Evolutionary conservation across 2,329 filamentous ascomycete genomes (phyloP).

Genomic region (Pezicula rhizophila): DNA sequence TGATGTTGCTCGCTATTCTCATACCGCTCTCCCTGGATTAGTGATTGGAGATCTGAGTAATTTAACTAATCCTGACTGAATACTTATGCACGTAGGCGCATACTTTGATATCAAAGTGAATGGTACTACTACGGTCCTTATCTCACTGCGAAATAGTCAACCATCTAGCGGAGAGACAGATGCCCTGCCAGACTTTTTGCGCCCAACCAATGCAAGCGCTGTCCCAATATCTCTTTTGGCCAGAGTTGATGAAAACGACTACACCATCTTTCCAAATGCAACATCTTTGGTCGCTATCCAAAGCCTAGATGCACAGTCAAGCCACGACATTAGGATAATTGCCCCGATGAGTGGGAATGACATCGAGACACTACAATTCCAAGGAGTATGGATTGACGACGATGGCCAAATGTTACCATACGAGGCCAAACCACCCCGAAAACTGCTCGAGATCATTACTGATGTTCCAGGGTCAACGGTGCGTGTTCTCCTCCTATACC

Average conservation of each 20-base stretch:
- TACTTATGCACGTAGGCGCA: slow-evolving; percentile 7
- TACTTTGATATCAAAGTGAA: slow-evolving; percentile 21
- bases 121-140: slow-evolving; percentile 13
- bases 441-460: slow-evolving; percentile 27
- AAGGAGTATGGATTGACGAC: slow-evolving; percentile 21
- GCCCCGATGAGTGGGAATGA: slow-evolving; percentile 16
- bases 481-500: background rate
- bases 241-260: slow-evolving; percentile 21
- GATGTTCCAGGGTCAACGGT: slow-evolving; percentile 21
- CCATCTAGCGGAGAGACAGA: background rate
- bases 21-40: too few species aligned
- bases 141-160: slow-evolving; percentile 16
- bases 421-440: slow-evolving; percentile 4
- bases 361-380: slow-evolving; percentile 18
- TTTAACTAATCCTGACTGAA: too few species aligned
- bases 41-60: too few species aligned
- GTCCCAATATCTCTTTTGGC: slow-evolving; percentile 19
- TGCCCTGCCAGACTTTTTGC: slow-evolving; percentile 6
- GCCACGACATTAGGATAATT: slow-evolving; percentile 19
- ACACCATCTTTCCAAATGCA: slow-evolving; percentile 19
- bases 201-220: slow-evolving; percentile 11
- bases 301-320: slow-evolving; percentile 7
- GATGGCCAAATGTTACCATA: slow-evolving; percentile 12
- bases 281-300: slow-evolving; percentile 13
- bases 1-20: too few species aligned